These are phyloP conservation scores for Trichoderma sp. DNA, from an alignment of 2,329 filamentous ascomycete genomes.

Conservation along the genomic window DNA sequence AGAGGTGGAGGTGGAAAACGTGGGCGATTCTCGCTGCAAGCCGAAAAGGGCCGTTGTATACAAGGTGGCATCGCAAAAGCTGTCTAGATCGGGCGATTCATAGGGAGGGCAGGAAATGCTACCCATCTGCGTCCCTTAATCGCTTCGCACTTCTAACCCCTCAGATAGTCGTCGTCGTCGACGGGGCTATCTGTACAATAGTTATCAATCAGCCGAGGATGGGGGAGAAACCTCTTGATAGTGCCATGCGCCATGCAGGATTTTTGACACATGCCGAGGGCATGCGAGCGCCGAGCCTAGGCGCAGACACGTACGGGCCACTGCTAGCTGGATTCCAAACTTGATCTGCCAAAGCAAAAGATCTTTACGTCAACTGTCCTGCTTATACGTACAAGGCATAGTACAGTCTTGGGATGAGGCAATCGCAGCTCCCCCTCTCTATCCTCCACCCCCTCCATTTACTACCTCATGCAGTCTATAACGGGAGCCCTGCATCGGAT, in stretches of 20 bases:
- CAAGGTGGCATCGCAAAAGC: not conserved
- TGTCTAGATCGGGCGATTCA: not conserved
- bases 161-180: not conserved
- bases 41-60: constrained; percentile 1
- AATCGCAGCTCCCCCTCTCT: not conserved
- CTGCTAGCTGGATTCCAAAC: not conserved
- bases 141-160: not conserved
- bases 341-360: not conserved
- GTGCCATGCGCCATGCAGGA: not conserved
- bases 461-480: not conserved
- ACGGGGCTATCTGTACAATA: not conserved
- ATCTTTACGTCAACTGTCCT: not conserved
- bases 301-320: not conserved
- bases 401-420: not conserved
- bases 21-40: not conserved
- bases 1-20: not conserved
- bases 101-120: not conserved
- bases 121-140: constrained; percentile 10
- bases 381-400: not conserved
- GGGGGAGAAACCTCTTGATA: not conserved
- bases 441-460: not conserved
- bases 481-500: constrained; percentile 26
- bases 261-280: not conserved
- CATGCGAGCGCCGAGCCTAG: not conserved
- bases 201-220: not conserved